Base-by-base conservation (phyloP, 352 stramenopile genomes). In the Blastocystis sp. region DNA sequence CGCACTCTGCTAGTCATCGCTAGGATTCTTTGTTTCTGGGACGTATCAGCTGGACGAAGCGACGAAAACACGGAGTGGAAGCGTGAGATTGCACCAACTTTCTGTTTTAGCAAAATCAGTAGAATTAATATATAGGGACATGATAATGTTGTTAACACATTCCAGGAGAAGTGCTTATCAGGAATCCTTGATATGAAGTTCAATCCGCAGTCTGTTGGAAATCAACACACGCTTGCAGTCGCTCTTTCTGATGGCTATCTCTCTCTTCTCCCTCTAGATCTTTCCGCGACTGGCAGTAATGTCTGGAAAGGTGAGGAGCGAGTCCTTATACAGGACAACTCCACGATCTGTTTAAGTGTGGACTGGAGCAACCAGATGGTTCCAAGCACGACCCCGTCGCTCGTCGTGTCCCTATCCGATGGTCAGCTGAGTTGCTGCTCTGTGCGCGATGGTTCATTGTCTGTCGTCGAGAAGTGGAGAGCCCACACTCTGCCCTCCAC, bases 181-280 rank as follows among this genome's bases (percentile, higher is more conserved):
- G 78, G 78, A 34, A 53, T 89, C 39, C 30, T 89, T 11, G 78
- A 89, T 64, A 89, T 89, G 78, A 89, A 89, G n/a, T 89, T 76
- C 63, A 79, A 89, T 26, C 66, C 63, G 34, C 20, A 89, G 24
- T 13, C 20, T 4, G 30, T 79, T 6, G 66, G 66, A 1, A 7
- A 76, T 1, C 2, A 89, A 11, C 73, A 85, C 56, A 26, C 53
- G 5, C 45, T 89, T 18, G 78, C 78, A 16, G 34, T 89, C 41
- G 78, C 56, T 55, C 43, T 79, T 34, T 76, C 78, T 16, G 78
- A 89, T 47, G 78, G 78, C 20, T 64, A 37, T 55, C 66, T 89
- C 2, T 64, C 20, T n/a, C 37, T 89, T 7, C 53, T 76, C 2
- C 55, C 41, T 16, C 30, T 89, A 4, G 26, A 78, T 39, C 45